Evolutionary conservation across 140 eudicot genomes (phyloP).

Genomic region (Erigeron philadelphicus): DNA sequence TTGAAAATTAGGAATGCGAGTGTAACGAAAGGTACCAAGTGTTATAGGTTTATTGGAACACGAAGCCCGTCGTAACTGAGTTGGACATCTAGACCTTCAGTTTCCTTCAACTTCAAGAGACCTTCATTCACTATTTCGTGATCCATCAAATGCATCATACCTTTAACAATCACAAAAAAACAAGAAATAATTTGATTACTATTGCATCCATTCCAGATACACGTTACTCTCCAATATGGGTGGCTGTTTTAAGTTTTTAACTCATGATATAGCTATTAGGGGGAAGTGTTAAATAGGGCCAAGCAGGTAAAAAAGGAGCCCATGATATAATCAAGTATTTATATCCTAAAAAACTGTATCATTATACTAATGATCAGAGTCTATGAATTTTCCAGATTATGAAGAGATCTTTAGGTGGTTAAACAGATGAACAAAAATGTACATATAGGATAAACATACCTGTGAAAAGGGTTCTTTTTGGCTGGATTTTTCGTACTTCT

Average conservation of each 20-base stretch:
- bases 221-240: not conserved
- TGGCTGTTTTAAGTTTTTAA: not conserved
- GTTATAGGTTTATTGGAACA: slow-evolving; percentile 65
- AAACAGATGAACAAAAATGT: not conserved
- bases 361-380: not conserved
- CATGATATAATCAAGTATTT: not conserved
- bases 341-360: not conserved
- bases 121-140: slow-evolving; percentile 72
- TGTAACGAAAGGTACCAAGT: not conserved
- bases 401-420: not conserved
- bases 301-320: not conserved
- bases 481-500: slow-evolving; percentile 86
- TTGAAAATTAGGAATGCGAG: not conserved
- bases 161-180: slow-evolving; percentile 37
- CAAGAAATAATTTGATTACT: not conserved
- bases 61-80: slow-evolving; percentile 96
- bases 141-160: slow-evolving; percentile 99
- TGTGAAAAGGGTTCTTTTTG: slow-evolving; percentile 86
- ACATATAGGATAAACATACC: slow-evolving; percentile 39
- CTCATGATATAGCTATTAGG: not conserved
- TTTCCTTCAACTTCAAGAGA: slow-evolving; percentile 58
- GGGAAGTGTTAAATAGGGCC: not conserved
- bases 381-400: not conserved
- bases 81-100: slow-evolving; percentile 86
- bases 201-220: not conserved